These are phyloP conservation scores for Durotheca rogersii DNA, from an alignment of 495 filamentous ascomycete species.

Conservation along the genomic window DNA sequence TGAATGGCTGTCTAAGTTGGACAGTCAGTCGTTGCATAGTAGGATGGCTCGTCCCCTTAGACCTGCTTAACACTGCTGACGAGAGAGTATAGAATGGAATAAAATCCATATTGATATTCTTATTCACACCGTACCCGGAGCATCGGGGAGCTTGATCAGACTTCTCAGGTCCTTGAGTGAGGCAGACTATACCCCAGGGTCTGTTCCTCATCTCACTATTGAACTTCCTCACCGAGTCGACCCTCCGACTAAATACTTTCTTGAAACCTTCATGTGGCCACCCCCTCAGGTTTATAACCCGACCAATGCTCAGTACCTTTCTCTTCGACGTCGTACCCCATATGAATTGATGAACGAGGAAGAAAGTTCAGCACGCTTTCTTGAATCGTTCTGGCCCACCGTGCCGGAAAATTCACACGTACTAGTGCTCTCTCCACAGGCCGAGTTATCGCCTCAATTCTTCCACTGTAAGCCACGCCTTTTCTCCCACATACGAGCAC, in stretches of 20 bases:
- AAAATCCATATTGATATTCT: slow-evolving; percentile 71
- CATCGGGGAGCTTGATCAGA: slow-evolving; percentile 69
- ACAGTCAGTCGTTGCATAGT: slow-evolving; percentile 69
- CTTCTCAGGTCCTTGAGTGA: slow-evolving; percentile 68
- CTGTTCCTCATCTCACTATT: slow-evolving; percentile 69
- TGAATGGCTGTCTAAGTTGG: slow-evolving; percentile 74
- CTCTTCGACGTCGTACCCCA: slow-evolving; percentile 69
- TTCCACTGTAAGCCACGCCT: slow-evolving; percentile 64
- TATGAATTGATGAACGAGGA: slow-evolving; percentile 54
- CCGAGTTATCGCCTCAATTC: slow-evolving; percentile 70
- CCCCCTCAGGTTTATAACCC: slow-evolving; percentile 43
- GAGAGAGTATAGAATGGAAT: slow-evolving; percentile 64
- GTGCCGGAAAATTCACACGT: slow-evolving; percentile 64
- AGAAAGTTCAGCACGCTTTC: slow-evolving; percentile 65
- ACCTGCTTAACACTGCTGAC: slow-evolving; percentile 15
- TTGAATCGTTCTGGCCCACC: slow-evolving; percentile 80
- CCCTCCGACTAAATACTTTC: slow-evolving; percentile 55
- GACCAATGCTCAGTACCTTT: slow-evolving; percentile 52
- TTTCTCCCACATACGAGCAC: background rate
- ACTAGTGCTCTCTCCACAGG: slow-evolving; percentile 73
- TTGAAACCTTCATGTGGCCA: slow-evolving; percentile 66
- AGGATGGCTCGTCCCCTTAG: slow-evolving; percentile 25
- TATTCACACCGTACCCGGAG: slow-evolving; percentile 66
- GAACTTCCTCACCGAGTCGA: slow-evolving; percentile 73
- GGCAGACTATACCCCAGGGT: slow-evolving; percentile 69